These are phyloP conservation scores for Pelargonium citronellum DNA, from an alignment of 441 rosid genomes.

Conservation along the genomic window DNA sequence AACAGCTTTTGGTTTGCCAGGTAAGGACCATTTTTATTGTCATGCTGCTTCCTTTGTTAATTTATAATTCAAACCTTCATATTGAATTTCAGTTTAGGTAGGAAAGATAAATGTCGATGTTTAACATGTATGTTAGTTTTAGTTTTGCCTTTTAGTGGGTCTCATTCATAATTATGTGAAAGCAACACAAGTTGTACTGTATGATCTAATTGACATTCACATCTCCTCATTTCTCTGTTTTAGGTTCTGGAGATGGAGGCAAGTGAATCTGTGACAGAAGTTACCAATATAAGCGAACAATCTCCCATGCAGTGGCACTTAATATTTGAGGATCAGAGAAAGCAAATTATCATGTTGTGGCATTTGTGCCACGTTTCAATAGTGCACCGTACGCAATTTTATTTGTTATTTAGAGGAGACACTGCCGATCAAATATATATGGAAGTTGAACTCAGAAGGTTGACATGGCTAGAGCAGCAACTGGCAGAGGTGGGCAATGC, in stretches of 20 bases:
- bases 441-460: slow-evolving; percentile 96
- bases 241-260: slow-evolving; percentile 98
- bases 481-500: slow-evolving; percentile 81
- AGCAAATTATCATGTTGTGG: slow-evolving; percentile 89
- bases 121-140: too few relatives aligned
- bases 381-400: slow-evolving; percentile 90
- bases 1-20: slow-evolving; percentile 98
- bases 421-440: slow-evolving; percentile 97
- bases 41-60: too few relatives aligned
- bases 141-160: neutral
- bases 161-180: neutral
- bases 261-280: slow-evolving; percentile 82
- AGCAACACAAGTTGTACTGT: too few relatives aligned
- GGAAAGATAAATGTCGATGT: too few relatives aligned
- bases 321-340: slow-evolving; percentile 78
- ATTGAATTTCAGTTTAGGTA: too few relatives aligned
- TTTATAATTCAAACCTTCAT: too few relatives aligned
- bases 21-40: slow-evolving; percentile 25
- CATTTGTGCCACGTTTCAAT: slow-evolving; percentile 80
- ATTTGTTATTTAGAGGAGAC: slow-evolving; percentile 85
- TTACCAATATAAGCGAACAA: slow-evolving; percentile 35
- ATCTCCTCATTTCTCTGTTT: neutral
- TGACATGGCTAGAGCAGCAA: slow-evolving; percentile 93
- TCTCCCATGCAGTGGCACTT: slow-evolving; percentile 76
- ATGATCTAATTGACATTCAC: too few relatives aligned